Evolutionary conservation across 768 basidiomycete genomes (phyloP).

Genomic region (Agrocybe praecox): DNA sequence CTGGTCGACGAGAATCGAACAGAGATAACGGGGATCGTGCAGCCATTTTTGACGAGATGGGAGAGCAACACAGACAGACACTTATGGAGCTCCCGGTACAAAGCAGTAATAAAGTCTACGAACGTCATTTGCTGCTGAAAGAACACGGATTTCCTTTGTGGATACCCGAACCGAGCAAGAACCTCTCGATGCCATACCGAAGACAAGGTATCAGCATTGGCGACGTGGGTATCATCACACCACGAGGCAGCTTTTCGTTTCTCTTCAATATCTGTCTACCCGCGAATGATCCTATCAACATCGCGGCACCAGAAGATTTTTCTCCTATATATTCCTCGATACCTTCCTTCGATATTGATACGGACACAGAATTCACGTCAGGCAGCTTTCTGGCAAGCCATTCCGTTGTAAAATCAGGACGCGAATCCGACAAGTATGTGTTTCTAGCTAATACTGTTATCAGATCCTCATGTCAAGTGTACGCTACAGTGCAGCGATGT

Average conservation of each 20-base stretch:
- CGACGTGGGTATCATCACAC: slow-evolving; percentile 16
- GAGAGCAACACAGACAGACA: not conserved
- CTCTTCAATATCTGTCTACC: slow-evolving; percentile 14
- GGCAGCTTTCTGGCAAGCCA: slow-evolving; percentile 7
- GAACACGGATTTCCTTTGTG: slow-evolving; percentile 14
- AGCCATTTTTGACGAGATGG: not conserved
- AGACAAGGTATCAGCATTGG: slow-evolving; percentile 12
- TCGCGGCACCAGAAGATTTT: slow-evolving; percentile 9
- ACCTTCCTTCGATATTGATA: not conserved
- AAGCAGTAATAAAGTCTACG: slow-evolving; percentile 9
- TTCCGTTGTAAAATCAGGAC: not conserved
- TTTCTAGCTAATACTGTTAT: too few species aligned
- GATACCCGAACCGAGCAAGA: slow-evolving; percentile 13
- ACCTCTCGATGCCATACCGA: slow-evolving; percentile 7
- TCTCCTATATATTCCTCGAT: not conserved
- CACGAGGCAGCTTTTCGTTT: slow-evolving; percentile 9
- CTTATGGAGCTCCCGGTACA: not conserved
- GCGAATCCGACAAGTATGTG: not conserved
- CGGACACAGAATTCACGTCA: not conserved
- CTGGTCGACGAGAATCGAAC: not conserved
- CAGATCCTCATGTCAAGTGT: not conserved
- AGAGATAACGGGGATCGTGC: not conserved
- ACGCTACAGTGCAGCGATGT: not conserved
- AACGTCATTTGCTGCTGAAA: slow-evolving; percentile 5
- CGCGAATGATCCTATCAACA: slow-evolving; percentile 2